phyloP scores from a whole-genome alignment of 306 rosid species.

The Psophocarpus tetragonolobus region DNA sequence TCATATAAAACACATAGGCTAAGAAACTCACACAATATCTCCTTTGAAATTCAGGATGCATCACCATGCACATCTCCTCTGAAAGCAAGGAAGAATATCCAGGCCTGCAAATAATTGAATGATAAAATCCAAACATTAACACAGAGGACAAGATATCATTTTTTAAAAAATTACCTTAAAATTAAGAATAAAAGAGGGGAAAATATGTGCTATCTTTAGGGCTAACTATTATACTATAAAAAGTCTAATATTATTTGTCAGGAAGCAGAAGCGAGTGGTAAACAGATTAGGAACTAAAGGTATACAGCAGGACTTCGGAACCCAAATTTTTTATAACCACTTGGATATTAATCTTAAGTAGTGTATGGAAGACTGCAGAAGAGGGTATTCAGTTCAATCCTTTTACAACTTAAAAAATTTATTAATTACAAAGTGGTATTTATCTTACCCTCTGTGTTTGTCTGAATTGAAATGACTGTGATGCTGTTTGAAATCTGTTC shows the following conservation, averaged over 20 bases:
- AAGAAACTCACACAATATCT: constrained; percentile 5
- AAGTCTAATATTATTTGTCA: constrained; percentile 4
- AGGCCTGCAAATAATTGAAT: constrained; percentile 30
- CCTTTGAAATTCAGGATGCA: constrained; percentile 17
- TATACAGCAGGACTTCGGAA: background rate
- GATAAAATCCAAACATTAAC: constrained; percentile 27
- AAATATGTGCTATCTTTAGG: background rate
- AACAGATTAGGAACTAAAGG: background rate
- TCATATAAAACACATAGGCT: background rate
- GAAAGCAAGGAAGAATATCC: constrained; percentile 16
- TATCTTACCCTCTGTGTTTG: constrained; percentile 26
- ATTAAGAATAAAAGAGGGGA: background rate
- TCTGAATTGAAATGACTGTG: constrained; percentile 20
- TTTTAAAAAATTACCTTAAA: constrained; percentile 24
- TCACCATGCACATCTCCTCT: constrained; percentile 24
- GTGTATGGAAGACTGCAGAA: background rate
- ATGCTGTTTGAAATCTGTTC: constrained; percentile 26
- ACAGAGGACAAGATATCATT: background rate
- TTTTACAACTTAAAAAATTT: background rate
- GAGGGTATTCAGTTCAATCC: background rate
- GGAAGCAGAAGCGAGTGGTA: constrained; percentile 28
- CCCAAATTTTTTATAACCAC: background rate
- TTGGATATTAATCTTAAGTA: background rate
- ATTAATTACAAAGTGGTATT: background rate
- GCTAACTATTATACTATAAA: background rate